These are phyloP conservation scores for Aphanoascus verrucosus DNA, from an alignment of 2,329 filamentous ascomycete genomes.

Conservation along the genomic window DNA sequence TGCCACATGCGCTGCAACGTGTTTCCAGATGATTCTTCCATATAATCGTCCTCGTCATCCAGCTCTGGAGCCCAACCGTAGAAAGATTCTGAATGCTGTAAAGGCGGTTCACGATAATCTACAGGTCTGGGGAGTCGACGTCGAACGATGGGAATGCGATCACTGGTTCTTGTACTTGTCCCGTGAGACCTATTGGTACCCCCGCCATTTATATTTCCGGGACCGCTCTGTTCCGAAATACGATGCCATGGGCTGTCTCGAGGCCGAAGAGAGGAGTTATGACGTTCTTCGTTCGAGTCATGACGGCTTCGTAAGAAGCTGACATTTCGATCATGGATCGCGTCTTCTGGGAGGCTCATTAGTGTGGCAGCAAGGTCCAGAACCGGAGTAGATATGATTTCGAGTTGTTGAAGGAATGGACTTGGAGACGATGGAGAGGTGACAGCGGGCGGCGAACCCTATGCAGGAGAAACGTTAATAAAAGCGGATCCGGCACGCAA, in stretches of 20 bases:
- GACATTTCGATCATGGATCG: constrained; percentile 41
- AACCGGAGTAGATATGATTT: constrained; percentile 40
- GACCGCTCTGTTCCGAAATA: constrained; percentile 1
- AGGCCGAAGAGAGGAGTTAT: neutral
- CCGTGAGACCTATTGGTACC: neutral
- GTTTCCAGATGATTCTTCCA: constrained; percentile 19
- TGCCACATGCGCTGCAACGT: constrained; percentile 23
- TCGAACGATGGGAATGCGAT: constrained; percentile 31
- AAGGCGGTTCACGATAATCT: constrained; percentile 43
- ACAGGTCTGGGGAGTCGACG: constrained; percentile 25
- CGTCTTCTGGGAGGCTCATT: constrained; percentile 37
- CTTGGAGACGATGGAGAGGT: constrained; percentile 20
- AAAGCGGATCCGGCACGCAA: neutral
- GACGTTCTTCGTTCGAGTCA: constrained; percentile 15
- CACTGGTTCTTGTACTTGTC: constrained; percentile 13
- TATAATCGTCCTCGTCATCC: constrained; percentile 25
- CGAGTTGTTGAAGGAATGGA: constrained; percentile 40
- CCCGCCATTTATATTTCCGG: neutral
- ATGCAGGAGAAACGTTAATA: neutral
- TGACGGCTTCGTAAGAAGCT: constrained; percentile 40
- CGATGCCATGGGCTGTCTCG: constrained; percentile 3
- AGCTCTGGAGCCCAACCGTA: constrained; percentile 51
- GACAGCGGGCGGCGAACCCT: constrained; percentile 8
- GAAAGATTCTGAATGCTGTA: constrained; percentile 44
- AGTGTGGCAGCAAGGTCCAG: constrained; percentile 43